Evolutionary conservation across 23 red algal species (phyloP).

Genomic region (Pyropia yezoensis): DNA sequence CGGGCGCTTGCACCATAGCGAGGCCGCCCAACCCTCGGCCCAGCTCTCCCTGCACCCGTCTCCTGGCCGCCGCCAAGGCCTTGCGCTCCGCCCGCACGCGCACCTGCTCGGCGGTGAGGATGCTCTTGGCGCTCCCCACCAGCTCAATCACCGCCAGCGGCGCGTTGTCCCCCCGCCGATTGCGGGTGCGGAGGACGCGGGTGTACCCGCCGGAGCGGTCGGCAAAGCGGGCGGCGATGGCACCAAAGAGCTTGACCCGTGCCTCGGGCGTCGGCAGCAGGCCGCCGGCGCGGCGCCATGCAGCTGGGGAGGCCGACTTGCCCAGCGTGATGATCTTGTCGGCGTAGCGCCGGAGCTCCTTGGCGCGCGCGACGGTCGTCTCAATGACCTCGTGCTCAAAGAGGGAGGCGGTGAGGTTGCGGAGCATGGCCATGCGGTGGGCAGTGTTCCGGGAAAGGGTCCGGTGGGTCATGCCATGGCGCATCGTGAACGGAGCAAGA

Average conservation of each 20-base stretch:
- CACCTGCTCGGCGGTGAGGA: slow-evolving; percentile 53
- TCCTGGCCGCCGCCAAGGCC: neutral
- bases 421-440: slow-evolving; percentile 57
- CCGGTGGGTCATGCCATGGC: slow-evolving; percentile 32
- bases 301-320: slow-evolving; percentile 26
- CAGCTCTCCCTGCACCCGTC: no score
- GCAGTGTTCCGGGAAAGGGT: slow-evolving; percentile 45
- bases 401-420: slow-evolving; percentile 70
- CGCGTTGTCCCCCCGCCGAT: slow-evolving; percentile 71
- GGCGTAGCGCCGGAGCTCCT: slow-evolving; percentile 77
- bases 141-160: slow-evolving; percentile 85
- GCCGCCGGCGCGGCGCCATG: slow-evolving; percentile 14
- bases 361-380: slow-evolving; percentile 89
- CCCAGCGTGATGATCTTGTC: slow-evolving; percentile 71
- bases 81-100: slow-evolving; percentile 21
- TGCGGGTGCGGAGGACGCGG: slow-evolving; percentile 52
- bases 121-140: slow-evolving; percentile 48
- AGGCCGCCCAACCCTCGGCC: no score
- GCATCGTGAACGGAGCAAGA: slow-evolving; percentile 18
- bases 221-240: slow-evolving; percentile 49
- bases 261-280: slow-evolving; percentile 44
- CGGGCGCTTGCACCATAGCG: no score
- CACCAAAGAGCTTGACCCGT: slow-evolving; percentile 36
- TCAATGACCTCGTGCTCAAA: slow-evolving; percentile 83
- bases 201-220: slow-evolving; percentile 73